These are phyloP conservation scores for Cyanidioschyzon merolae DNA, from an alignment of 23 red algal species.

Conservation along the genomic window DNA sequence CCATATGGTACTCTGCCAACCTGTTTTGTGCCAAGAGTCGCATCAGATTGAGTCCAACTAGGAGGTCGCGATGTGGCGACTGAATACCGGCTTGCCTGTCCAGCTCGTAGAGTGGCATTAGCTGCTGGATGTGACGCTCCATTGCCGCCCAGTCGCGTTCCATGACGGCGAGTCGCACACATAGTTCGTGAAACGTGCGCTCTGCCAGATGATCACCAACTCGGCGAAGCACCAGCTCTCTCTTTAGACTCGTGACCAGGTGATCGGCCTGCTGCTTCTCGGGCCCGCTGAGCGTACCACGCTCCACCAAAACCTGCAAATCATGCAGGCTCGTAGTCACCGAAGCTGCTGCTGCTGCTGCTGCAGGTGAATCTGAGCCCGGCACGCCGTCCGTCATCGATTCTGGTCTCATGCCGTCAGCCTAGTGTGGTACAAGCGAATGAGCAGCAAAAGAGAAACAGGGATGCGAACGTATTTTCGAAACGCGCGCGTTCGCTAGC, in stretches of 20 bases:
- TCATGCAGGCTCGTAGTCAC: background rate
- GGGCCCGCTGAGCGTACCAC: background rate
- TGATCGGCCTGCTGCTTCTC: background rate
- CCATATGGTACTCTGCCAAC: conserved; percentile 89
- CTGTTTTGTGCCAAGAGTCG: conserved; percentile 81
- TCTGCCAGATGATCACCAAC: background rate
- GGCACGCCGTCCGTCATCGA: background rate
- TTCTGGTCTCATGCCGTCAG: background rate
- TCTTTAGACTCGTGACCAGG: background rate
- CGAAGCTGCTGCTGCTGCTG: no score
- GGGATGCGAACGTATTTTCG: no score
- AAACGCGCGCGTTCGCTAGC: no score
- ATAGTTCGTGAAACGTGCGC: conserved; percentile 8
- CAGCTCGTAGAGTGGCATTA: conserved; percentile 71
- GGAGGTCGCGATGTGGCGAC: conserved; percentile 43
- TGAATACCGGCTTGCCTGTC: conserved; percentile 27
- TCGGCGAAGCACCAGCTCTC: background rate
- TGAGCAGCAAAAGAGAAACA: no score
- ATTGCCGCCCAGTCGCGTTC: conserved; percentile 48
- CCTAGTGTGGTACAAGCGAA: no score
- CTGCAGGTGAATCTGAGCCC: no score
- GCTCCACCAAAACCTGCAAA: background rate
- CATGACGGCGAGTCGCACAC: background rate
- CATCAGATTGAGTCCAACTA: conserved; percentile 81
- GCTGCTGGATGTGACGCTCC: conserved; percentile 76